Conservation (phyloP, 1,284 basidiomycete species). For the Cystobasidium slooffiae region DNA sequence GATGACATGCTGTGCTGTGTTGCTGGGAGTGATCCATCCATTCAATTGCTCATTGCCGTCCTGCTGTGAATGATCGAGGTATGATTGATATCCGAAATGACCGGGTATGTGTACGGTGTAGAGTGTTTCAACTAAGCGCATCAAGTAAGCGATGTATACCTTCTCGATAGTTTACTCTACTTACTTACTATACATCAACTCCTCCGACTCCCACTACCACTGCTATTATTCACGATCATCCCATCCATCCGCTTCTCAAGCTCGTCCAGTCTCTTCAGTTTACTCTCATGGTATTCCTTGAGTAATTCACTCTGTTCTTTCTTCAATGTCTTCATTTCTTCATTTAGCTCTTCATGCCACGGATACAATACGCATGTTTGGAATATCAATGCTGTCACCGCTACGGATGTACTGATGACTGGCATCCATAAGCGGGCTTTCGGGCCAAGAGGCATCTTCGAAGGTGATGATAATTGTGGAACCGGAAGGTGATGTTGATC, state of each 20-base stretch:
- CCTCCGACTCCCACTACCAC: slow-evolving; percentile 43
- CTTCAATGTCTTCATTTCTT: slow-evolving; percentile 46
- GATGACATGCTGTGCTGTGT: too few species aligned
- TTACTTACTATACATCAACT: slow-evolving; percentile 35
- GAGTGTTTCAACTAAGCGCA: not conserved
- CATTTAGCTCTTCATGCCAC: slow-evolving; percentile 41
- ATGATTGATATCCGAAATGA: too few species aligned
- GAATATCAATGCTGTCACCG: slow-evolving; percentile 19
- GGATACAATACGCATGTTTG: slow-evolving; percentile 32
- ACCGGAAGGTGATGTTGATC: too few species aligned
- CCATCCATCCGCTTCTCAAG: slow-evolving; percentile 43
- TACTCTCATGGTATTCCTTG: slow-evolving; percentile 42
- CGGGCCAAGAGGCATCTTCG: slow-evolving; percentile 26
- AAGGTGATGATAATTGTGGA: not conserved
- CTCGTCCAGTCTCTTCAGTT: slow-evolving; percentile 43
- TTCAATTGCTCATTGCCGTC: not conserved
- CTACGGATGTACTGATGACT: slow-evolving; percentile 25
- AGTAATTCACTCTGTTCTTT: slow-evolving; percentile 35
- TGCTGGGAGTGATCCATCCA: too few species aligned
- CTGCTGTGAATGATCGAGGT: not conserved
- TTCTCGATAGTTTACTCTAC: not conserved
- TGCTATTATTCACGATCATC: too few species aligned
- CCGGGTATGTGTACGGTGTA: too few species aligned
- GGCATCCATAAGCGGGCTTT: slow-evolving; percentile 23
- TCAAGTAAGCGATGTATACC: not conserved